Percentiles rank a stretch among this genome's conserved stretches.
Evolutionary conservation across 1,139 yeast genomes (phyloP).

Genomic region (Sugiyamaella pinicola): DNA sequence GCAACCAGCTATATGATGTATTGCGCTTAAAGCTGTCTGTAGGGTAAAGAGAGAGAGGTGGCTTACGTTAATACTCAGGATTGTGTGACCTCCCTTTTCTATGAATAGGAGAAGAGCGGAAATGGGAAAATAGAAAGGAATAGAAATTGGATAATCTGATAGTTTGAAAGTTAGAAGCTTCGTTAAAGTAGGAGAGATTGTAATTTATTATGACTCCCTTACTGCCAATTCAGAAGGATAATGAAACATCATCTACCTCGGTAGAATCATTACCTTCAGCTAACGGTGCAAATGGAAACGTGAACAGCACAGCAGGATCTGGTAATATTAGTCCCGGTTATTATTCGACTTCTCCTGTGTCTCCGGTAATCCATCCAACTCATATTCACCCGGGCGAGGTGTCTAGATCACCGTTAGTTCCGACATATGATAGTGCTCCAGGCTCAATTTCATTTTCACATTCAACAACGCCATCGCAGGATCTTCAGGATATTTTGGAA

Average conservation of each 20-base stretch:
- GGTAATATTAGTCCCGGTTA: conserved; percentile 7
- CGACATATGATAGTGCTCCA: conserved; percentile 23
- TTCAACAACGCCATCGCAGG: conserved; percentile 19
- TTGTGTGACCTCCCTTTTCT: background rate
- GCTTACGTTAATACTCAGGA: background rate
- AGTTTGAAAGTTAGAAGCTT: background rate
- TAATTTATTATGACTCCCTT: conserved; percentile 6
- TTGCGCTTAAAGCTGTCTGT: background rate
- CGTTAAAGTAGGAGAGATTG: background rate
- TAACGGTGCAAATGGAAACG: background rate
- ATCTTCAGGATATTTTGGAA: conserved; percentile 37
- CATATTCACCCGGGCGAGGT: conserved; percentile 24
- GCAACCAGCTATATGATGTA: background rate
- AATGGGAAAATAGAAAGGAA: background rate
- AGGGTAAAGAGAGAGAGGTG: background rate
- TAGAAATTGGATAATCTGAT: background rate
- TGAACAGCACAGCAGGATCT: background rate
- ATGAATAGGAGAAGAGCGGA: background rate
- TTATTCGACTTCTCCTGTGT: conserved; percentile 14
- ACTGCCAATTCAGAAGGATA: background rate
- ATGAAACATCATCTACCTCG: background rate
- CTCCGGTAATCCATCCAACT: conserved; percentile 26
- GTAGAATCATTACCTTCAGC: background rate
- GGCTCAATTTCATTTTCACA: conserved; percentile 23
- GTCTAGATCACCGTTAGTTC: conserved; percentile 21